phyloP scores from a whole-genome alignment of 345 rosid genomes.

The Cardamine occulta region DNA sequence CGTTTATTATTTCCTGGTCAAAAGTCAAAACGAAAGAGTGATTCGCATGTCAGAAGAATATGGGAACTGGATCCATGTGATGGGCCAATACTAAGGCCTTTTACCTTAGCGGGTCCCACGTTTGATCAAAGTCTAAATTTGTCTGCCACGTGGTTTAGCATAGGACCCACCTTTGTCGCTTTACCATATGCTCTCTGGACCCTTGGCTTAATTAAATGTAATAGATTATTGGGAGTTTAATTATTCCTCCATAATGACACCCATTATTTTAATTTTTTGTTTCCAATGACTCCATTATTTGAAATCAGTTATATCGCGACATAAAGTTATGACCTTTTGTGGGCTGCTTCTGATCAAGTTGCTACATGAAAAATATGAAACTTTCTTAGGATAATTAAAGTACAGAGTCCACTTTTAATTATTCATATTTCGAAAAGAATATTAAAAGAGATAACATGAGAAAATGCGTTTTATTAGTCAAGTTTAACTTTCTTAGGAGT shows the following conservation, averaged over 20 bases:
- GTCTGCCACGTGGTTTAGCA: slow-evolving; percentile 44
- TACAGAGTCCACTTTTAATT: not conserved
- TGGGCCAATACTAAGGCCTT: slow-evolving; percentile 37
- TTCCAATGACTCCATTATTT: slow-evolving; percentile 8
- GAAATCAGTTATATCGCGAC: slow-evolving; percentile 12
- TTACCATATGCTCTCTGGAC: slow-evolving; percentile 36
- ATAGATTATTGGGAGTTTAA: slow-evolving; percentile 19
- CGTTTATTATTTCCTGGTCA: not conserved
- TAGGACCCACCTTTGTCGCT: slow-evolving; percentile 38
- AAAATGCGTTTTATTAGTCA: not conserved
- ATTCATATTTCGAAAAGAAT: too few relatives aligned
- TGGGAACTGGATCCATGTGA: slow-evolving; percentile 32
- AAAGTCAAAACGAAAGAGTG: slow-evolving; percentile 10
- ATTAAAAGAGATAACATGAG: not conserved
- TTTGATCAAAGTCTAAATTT: slow-evolving; percentile 32
- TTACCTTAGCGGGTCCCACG: slow-evolving; percentile 34
- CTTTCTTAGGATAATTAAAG: not conserved
- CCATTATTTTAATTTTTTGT: not conserved
- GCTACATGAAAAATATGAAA: not conserved
- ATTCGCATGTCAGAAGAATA: slow-evolving; percentile 29
- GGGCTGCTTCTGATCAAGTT: slow-evolving; percentile 24
- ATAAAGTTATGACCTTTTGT: slow-evolving; percentile 22
- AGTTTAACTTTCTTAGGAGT: not conserved
- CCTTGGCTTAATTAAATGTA: slow-evolving; percentile 18
- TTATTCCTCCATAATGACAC: slow-evolving; percentile 39